Conservation (phyloP, 2,329 filamentous ascomycete species). For the Ophiocordyceps camponoti-floridani region DNA sequence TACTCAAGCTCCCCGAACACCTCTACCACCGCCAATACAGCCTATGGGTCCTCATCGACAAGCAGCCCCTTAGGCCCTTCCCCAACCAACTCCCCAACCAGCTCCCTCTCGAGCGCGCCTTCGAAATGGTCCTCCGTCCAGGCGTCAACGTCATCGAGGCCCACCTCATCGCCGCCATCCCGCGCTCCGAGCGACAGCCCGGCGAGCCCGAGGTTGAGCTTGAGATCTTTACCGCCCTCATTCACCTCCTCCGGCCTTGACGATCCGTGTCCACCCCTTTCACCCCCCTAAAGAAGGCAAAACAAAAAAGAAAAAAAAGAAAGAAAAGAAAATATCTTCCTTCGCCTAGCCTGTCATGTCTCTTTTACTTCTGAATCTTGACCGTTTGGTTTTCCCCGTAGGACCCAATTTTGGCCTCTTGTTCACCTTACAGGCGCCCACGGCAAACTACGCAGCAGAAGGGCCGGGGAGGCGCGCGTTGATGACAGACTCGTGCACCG, state of each 20-base stretch:
- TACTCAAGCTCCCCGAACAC: constrained; percentile 43
- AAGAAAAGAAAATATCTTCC: too few relatives aligned
- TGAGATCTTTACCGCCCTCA: constrained; percentile 61
- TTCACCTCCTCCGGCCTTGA: constrained; percentile 40
- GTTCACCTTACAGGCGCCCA: too few relatives aligned
- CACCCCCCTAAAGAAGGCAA: too few relatives aligned
- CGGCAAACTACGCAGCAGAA: neutral
- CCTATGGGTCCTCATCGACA: constrained; percentile 56
- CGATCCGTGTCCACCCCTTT: neutral
- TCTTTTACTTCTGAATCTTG: too few relatives aligned
- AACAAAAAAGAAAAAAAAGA: too few relatives aligned
- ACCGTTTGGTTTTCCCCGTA: too few relatives aligned
- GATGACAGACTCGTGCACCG: neutral
- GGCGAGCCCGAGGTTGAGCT: constrained; percentile 51
- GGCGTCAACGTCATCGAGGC: constrained; percentile 67
- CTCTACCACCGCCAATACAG: constrained; percentile 55
- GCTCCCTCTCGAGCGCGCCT: constrained; percentile 44
- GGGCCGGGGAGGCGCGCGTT: neutral
- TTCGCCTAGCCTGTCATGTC: too few relatives aligned
- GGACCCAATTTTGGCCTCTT: too few relatives aligned
- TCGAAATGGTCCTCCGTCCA: constrained; percentile 52
- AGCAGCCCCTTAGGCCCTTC: constrained; percentile 34
- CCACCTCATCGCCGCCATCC: constrained; percentile 56
- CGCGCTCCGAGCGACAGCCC: constrained; percentile 35
- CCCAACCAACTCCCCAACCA: constrained; percentile 34